phyloP scores from a whole-genome alignment of 2,329 filamentous ascomycete genomes.

The Xylariaceae sp. region DNA sequence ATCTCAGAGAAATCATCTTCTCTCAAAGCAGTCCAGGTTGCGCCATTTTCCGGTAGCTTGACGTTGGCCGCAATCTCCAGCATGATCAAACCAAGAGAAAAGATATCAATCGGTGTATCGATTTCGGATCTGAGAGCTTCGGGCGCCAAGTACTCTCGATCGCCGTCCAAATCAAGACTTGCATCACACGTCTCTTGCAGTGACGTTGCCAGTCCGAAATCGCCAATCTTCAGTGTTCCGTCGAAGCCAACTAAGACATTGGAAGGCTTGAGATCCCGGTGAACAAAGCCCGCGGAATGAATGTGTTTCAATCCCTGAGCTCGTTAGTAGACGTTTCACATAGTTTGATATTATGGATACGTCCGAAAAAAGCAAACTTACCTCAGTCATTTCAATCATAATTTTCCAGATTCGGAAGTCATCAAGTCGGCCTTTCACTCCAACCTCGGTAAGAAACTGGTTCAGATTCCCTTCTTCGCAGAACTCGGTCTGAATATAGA shows the following conservation, averaged over 20 bases:
- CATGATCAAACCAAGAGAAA: constrained; percentile 89
- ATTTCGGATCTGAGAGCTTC: constrained; percentile 83
- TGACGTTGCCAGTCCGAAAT: constrained; percentile 73
- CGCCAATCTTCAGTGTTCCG: constrained; percentile 76
- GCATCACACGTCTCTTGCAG: constrained; percentile 23
- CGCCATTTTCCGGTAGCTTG: constrained; percentile 85
- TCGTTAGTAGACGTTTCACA: background rate
- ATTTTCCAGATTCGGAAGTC: constrained; percentile 99
- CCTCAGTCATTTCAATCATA: constrained; percentile 74
- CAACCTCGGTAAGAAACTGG: constrained; percentile 75
- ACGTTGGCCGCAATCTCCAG: constrained; percentile 94
- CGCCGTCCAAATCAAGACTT: constrained; percentile 84
- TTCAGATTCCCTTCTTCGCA: constrained; percentile 92
- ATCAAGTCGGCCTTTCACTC: constrained; percentile 79
- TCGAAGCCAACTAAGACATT: constrained; percentile 80
- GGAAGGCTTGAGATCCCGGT: constrained; percentile 79
- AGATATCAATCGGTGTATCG: constrained; percentile 89
- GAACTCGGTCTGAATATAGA: constrained; percentile 97
- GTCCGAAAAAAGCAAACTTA: constrained; percentile 43
- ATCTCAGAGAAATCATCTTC: constrained; percentile 86
- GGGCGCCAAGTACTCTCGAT: constrained; percentile 92
- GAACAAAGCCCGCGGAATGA: constrained; percentile 79
- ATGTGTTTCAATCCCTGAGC: constrained; percentile 79
- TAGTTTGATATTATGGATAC: too few species aligned
- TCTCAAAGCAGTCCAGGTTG: constrained; percentile 83